Conservation (phyloP, 192 early-diverging fungal genomes). For the Coemansia sp. region DNA sequence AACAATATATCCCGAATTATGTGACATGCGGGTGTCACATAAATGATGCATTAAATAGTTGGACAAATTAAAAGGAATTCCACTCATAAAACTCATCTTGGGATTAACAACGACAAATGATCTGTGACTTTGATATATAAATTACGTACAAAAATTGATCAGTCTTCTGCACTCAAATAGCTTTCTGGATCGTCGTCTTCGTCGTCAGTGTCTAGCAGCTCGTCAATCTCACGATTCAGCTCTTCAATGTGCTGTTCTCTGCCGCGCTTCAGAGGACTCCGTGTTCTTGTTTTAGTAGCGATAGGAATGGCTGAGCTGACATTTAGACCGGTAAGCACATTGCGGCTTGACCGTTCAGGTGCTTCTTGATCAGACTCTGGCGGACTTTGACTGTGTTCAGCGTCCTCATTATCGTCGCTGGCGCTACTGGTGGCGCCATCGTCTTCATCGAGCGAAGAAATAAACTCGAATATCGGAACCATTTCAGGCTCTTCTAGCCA, state of each 20-base stretch:
- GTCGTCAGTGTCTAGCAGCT: constrained; percentile 40
- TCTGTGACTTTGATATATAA: no score
- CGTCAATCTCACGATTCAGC: constrained; percentile 50
- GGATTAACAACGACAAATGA: no score
- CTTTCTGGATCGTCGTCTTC: constrained; percentile 21
- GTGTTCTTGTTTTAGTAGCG: constrained; percentile 13
- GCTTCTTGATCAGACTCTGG: constrained; percentile 24
- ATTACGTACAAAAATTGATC: not conserved
- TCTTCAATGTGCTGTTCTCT: constrained; percentile 41
- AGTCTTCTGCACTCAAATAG: constrained; percentile 27
- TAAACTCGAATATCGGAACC: constrained; percentile 50
- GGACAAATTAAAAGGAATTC: no score
- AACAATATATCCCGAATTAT: no score
- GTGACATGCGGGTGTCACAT: no score
- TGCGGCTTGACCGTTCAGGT: not conserved
- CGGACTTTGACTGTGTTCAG: not conserved
- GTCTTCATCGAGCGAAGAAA: constrained; percentile 34
- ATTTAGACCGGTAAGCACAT: not conserved
- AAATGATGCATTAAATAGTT: no score
- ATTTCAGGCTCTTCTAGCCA: constrained; percentile 56
- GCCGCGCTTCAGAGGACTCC: constrained; percentile 42
- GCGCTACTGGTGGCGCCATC: constrained; percentile 8
- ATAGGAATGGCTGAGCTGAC: constrained; percentile 32
- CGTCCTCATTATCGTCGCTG: constrained; percentile 9
- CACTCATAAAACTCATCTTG: no score